Conservation (phyloP, 2,329 filamentous ascomycete species). For the Cladosporium cucumerinum region DNA sequence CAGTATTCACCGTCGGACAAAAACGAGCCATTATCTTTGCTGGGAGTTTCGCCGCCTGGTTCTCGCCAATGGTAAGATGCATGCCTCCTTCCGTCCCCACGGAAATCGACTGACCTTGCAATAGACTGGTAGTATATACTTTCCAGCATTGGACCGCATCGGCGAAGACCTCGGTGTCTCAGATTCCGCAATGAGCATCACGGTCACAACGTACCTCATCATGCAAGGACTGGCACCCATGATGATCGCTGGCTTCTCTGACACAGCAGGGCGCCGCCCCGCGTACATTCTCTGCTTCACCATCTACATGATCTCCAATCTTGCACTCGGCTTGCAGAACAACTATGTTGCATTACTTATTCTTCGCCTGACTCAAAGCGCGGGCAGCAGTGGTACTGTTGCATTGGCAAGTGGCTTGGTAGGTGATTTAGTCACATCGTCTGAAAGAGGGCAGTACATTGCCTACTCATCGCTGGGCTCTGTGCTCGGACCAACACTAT, state of each 20-base stretch:
- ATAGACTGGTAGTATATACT: slow-evolving; percentile 38
- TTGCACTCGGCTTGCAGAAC: slow-evolving; percentile 36
- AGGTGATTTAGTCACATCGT: slow-evolving; percentile 65
- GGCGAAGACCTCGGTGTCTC: slow-evolving; percentile 41
- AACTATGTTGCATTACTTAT: slow-evolving; percentile 51
- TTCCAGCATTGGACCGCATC: slow-evolving; percentile 37
- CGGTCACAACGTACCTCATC: slow-evolving; percentile 49
- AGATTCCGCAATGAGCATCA: slow-evolving; percentile 47
- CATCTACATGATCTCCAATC: slow-evolving; percentile 35
- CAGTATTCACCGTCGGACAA: slow-evolving; percentile 31
- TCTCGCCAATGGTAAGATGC: slow-evolving; percentile 26
- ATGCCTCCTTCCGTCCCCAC: too few species aligned
- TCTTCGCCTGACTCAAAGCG: slow-evolving; percentile 60
- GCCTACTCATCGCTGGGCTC: slow-evolving; percentile 59
- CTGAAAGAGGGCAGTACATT: slow-evolving; percentile 71
- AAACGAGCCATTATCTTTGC: slow-evolving; percentile 32
- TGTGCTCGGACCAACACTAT: slow-evolving; percentile 50
- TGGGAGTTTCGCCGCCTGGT: slow-evolving; percentile 29
- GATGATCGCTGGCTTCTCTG: slow-evolving; percentile 32
- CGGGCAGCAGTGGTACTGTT: slow-evolving; percentile 65
- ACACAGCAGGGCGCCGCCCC: slow-evolving; percentile 33
- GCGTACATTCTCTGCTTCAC: slow-evolving; percentile 33
- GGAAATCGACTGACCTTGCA: neutral
- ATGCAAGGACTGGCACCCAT: slow-evolving; percentile 34
- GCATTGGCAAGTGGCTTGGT: slow-evolving; percentile 69